phyloP scores from a whole-genome alignment of 1,284 basidiomycete species.

The Ganoderma leucocontextum region DNA sequence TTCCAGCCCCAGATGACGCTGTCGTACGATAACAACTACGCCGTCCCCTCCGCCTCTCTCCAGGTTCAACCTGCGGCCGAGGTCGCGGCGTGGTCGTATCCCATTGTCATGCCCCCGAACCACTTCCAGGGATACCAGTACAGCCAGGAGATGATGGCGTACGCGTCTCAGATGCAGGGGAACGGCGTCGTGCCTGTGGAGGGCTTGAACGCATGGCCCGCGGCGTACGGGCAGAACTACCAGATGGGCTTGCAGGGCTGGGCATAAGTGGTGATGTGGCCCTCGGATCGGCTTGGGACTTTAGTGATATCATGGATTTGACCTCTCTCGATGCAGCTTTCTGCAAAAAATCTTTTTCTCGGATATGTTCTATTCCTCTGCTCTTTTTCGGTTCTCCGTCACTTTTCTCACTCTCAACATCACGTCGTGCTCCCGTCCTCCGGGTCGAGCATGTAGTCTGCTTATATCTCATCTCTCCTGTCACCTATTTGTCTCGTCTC shows the following conservation, averaged over 20 bases:
- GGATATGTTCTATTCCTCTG: background rate
- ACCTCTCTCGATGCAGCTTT: background rate
- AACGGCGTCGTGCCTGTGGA: background rate
- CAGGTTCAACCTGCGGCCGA: background rate
- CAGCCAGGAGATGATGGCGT: background rate
- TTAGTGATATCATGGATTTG: slow-evolving; percentile 1
- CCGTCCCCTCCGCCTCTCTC: background rate
- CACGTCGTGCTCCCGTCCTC: background rate
- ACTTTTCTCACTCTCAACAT: background rate
- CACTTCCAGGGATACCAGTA: background rate
- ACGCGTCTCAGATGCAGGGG: background rate
- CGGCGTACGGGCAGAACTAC: background rate
- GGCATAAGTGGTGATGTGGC: background rate
- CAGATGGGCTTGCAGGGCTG: background rate
- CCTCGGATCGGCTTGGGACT: background rate
- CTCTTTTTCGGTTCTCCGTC: slow-evolving; percentile 7
- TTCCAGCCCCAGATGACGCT: background rate
- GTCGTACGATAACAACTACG: background rate
- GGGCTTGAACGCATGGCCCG: background rate
- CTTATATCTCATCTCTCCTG: slow-evolving; percentile 2
- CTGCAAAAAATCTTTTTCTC: background rate
- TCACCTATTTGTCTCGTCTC: background rate
- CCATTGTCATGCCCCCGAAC: background rate
- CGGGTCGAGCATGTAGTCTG: background rate
- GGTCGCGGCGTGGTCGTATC: background rate